Conservation (phyloP, 106 monocot genomes). For the Dioscorea dumetorum region DNA sequence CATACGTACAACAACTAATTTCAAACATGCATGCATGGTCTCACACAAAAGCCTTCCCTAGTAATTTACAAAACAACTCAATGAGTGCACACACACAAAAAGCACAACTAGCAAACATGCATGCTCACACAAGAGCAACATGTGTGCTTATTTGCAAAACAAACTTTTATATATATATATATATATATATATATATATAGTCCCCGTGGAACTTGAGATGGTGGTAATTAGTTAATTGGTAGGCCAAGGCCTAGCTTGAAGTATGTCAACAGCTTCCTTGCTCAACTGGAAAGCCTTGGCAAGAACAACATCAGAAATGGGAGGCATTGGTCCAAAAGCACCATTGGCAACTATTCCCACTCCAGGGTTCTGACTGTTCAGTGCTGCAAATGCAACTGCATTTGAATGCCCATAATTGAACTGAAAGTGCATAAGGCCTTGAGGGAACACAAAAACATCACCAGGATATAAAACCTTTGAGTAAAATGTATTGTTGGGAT, state of each 20-base stretch:
- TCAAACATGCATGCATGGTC: no score
- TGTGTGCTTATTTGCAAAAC: no score
- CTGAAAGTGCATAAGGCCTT: conserved; percentile 11
- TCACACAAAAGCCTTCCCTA: no score
- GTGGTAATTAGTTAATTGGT: not conserved
- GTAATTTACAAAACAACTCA: no score
- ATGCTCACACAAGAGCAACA: no score
- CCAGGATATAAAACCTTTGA: not conserved
- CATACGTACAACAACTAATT: no score
- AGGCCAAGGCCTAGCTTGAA: no score
- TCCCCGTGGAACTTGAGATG: not conserved
- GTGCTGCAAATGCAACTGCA: conserved; percentile 1
- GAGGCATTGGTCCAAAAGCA: conserved; percentile 6
- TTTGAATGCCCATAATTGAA: not conserved
- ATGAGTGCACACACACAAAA: no score
- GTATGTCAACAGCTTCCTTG: no score
- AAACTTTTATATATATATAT: not conserved
- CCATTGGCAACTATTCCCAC: conserved; percentile 3
- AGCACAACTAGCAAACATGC: no score
- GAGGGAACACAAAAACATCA: conserved; percentile 7
- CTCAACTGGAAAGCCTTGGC: conserved; percentile 4
- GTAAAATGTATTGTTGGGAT: not conserved
- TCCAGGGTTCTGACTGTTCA: conserved; percentile 12
- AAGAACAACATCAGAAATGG: conserved; percentile 7
- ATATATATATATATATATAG: not conserved